Evolutionary conservation across 2,329 filamentous ascomycete species (phyloP).

Genomic region (Trichoderma sp.): DNA sequence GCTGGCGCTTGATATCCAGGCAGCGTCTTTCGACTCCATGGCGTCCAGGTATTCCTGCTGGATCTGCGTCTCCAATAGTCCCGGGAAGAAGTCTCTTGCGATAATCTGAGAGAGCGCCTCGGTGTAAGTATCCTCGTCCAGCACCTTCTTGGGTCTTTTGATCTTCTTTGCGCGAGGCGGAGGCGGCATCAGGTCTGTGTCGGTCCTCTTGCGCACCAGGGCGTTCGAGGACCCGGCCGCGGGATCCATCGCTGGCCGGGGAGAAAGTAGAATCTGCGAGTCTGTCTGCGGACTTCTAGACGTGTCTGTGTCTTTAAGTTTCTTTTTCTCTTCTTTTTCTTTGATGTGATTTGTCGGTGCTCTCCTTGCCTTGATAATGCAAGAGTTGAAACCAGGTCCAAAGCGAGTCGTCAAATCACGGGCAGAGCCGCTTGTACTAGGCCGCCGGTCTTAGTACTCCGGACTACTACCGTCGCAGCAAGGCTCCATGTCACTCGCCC

Average conservation of each 20-base stretch:
- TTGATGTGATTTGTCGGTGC: neutral
- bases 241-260: constrained; percentile 43
- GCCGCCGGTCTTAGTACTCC: constrained; percentile 5
- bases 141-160: constrained; percentile 82
- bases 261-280: neutral
- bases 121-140: constrained; percentile 94
- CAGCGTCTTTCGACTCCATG: constrained; percentile 78
- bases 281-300: neutral
- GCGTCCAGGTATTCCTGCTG: constrained; percentile 94
- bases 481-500: constrained; percentile 3
- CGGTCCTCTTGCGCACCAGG: constrained; percentile 70
- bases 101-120: constrained; percentile 92
- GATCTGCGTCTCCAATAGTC: constrained; percentile 79
- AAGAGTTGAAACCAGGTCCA: neutral
- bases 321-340: neutral
- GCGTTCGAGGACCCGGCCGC: constrained; percentile 51
- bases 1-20: constrained; percentile 85
- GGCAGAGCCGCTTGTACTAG: constrained; percentile 6
- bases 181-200: constrained; percentile 78
- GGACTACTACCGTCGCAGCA: constrained; percentile 3
- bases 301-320: neutral
- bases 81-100: constrained; percentile 94
- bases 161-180: constrained; percentile 85
- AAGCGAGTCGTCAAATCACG: neutral
- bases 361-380: neutral